These are phyloP conservation scores for Furcasterigmium sp. DNA, from an alignment of 2,329 filamentous ascomycete species.

Conservation along the genomic window DNA sequence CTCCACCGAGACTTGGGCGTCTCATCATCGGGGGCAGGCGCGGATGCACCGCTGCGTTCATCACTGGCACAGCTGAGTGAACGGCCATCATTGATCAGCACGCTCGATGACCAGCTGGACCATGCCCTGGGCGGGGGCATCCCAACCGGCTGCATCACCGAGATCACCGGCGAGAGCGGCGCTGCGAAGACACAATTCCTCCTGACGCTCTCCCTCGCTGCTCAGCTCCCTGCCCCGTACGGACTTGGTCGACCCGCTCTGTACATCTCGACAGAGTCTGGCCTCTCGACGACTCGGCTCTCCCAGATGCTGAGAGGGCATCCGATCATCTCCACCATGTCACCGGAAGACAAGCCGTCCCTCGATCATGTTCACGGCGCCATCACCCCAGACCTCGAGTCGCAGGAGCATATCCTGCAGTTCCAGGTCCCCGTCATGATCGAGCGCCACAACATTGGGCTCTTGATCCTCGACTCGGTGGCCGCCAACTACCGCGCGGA, in stretches of 20 bases:
- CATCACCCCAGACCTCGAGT: slow-evolving; percentile 82
- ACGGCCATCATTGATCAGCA: slow-evolving; percentile 60
- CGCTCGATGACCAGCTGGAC: slow-evolving; percentile 72
- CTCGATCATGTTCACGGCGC: slow-evolving; percentile 76
- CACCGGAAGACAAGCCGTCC: slow-evolving; percentile 42
- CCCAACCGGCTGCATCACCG: slow-evolving; percentile 74
- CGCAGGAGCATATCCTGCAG: slow-evolving; percentile 89
- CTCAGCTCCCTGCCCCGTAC: slow-evolving; percentile 70
- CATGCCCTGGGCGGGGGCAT: slow-evolving; percentile 69
- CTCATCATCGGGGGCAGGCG: neutral
- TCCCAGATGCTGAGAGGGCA: slow-evolving; percentile 70
- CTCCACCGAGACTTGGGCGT: slow-evolving; percentile 56
- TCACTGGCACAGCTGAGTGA: slow-evolving; percentile 8
- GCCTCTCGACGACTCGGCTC: slow-evolving; percentile 76
- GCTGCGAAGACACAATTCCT: slow-evolving; percentile 94
- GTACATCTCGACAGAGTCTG: slow-evolving; percentile 90
- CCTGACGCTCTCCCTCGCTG: slow-evolving; percentile 74
- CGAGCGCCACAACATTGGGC: slow-evolving; percentile 66
- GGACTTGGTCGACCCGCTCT: slow-evolving; percentile 71
- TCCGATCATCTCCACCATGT: slow-evolving; percentile 44
- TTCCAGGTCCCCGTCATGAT: slow-evolving; percentile 90
- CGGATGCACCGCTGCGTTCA: slow-evolving; percentile 1
- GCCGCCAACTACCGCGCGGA: slow-evolving; percentile 95
- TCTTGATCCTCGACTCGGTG: slow-evolving; percentile 85
- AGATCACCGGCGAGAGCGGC: slow-evolving; percentile 89